Percentiles rank a stretch among this genome's conserved stretches.
Evolutionary conservation across 2,329 filamentous ascomycete species (phyloP).

Genomic region (Fusarium piperis): DNA sequence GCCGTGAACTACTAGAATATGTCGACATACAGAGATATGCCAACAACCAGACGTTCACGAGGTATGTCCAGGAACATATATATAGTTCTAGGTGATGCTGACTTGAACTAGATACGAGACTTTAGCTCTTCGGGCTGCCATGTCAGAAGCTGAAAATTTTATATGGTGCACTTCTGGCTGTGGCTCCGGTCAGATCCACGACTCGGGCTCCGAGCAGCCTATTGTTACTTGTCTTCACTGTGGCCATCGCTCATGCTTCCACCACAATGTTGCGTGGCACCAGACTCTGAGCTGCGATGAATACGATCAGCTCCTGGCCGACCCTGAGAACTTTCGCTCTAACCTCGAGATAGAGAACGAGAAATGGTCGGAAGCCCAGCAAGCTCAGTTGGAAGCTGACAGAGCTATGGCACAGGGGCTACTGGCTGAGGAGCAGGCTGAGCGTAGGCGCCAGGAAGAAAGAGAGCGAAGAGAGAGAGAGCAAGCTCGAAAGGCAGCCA

Average conservation of each 20-base stretch:
- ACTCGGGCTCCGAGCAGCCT: slow-evolving; percentile 49
- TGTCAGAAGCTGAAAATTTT: slow-evolving; percentile 57
- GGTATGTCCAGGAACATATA: slow-evolving; percentile 42
- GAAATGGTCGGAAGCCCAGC: slow-evolving; percentile 51
- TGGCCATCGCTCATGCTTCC: slow-evolving; percentile 53
- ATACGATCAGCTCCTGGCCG: slow-evolving; percentile 51
- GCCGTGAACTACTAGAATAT: slow-evolving; percentile 54
- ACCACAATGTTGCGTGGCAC: slow-evolving; percentile 55
- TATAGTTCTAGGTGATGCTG: background rate
- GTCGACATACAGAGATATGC: slow-evolving; percentile 58
- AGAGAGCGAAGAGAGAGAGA: slow-evolving; percentile 35
- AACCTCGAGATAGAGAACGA: slow-evolving; percentile 49
- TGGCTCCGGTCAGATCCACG: slow-evolving; percentile 62
- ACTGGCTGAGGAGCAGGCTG: slow-evolving; percentile 44
- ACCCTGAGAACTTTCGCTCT: slow-evolving; percentile 52
- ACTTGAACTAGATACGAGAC: slow-evolving; percentile 51
- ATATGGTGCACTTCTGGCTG: slow-evolving; percentile 64
- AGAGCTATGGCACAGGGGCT: slow-evolving; percentile 47
- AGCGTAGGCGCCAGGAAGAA: slow-evolving; percentile 35
- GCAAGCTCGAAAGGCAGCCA: slow-evolving; percentile 39
- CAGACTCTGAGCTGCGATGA: slow-evolving; percentile 53
- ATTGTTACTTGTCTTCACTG: slow-evolving; percentile 55
- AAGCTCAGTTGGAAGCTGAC: slow-evolving; percentile 59
- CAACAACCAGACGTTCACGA: slow-evolving; percentile 53
- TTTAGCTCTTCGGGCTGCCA: slow-evolving; percentile 53